Evolutionary conservation across 2,329 filamentous ascomycete genomes (phyloP).

Genomic region (Fusarium sp.): DNA sequence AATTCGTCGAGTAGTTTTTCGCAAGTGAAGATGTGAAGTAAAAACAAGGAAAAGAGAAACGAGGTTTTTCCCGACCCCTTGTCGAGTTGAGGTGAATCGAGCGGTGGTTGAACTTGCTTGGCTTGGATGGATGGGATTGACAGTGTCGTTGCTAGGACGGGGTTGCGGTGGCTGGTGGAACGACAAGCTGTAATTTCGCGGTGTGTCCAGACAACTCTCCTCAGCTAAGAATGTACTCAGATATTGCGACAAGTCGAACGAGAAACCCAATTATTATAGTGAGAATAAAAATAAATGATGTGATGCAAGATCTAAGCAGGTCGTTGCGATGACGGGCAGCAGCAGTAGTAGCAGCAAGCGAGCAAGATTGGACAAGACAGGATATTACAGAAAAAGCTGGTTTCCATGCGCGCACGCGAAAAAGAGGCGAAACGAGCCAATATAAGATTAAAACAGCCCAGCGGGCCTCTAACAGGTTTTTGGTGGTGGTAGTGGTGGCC

Average conservation of each 20-base stretch:
- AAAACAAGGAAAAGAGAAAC: slow-evolving; percentile 26
- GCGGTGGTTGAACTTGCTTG: slow-evolving; percentile 35
- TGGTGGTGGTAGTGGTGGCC: slow-evolving; percentile 28
- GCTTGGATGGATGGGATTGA: slow-evolving; percentile 24
- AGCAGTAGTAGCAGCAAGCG: background rate
- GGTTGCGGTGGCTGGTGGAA: slow-evolving; percentile 40
- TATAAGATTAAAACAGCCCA: slow-evolving; percentile 36
- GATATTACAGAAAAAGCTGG: slow-evolving; percentile 33
- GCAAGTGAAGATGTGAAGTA: slow-evolving; percentile 27
- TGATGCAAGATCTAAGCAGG: slow-evolving; percentile 5
- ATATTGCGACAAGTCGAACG: slow-evolving; percentile 1
- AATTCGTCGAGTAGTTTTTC: slow-evolving; percentile 22
- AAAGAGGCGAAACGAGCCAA: slow-evolving; percentile 40
- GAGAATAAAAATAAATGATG: background rate
- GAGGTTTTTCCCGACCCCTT: slow-evolving; percentile 36
- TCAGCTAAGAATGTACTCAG: slow-evolving; percentile 13
- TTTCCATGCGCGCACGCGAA: slow-evolving; percentile 25
- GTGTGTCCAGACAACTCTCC: slow-evolving; percentile 28
- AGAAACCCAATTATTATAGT: background rate
- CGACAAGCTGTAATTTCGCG: slow-evolving; percentile 40
- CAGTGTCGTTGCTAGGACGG: slow-evolving; percentile 41
- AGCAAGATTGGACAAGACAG: slow-evolving; percentile 15
- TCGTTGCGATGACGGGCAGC: slow-evolving; percentile 18
- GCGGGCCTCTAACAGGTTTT: slow-evolving; percentile 38
- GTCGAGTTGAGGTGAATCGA: slow-evolving; percentile 15